Base-by-base conservation (phyloP, 192 early-diverging fungal species). In the Oehlia diaphana region DNA sequence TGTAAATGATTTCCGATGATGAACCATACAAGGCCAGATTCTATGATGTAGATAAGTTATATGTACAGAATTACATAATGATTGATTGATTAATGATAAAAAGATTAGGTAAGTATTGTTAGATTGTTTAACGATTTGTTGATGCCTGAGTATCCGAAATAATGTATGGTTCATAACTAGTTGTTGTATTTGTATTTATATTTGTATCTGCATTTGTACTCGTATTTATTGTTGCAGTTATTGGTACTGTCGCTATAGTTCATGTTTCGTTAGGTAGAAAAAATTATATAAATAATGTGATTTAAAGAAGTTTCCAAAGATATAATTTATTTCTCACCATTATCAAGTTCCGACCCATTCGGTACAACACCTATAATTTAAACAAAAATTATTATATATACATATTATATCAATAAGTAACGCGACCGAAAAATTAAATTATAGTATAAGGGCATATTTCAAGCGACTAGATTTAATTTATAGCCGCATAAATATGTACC, bases 341-440 rank as follows among this genome's bases (percentile, higher is more conserved):
- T 81, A 1, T 84, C 85, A 70, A 71, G 79, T 19, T 78, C 66
- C 8, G 85, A 83, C 28, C 81, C 85, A 42, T 81, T 83, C 2
- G 85, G 85, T 4, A 86, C 85, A 33, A 86, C 81, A 67, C 77
- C 77, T 75, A 49, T 8, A 47, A 66, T 4, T 23, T 47, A 31
- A 31, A 3, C 16, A 37, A 7, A 61, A 37, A 14, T 26, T 16
- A 35, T 8, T 42, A 75, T 63, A 33, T 5, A 33, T 33, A 35
- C 21, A 26, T 26, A 26, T 26, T 26, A 26, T 26, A 74, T 28
- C 50, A 21, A 73, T 53, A 73, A n/a, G 10, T 47, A 42, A 47
- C 44, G 44, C 44, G 44, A 47, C 1, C 9, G 1, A 44, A 44
- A 8, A 44, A 9, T 37, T 37, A 37, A 37, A 37, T 37, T 37